phyloP scores from a whole-genome alignment of 169 alveolate species.

The Toxoplasma gondii region DNA sequence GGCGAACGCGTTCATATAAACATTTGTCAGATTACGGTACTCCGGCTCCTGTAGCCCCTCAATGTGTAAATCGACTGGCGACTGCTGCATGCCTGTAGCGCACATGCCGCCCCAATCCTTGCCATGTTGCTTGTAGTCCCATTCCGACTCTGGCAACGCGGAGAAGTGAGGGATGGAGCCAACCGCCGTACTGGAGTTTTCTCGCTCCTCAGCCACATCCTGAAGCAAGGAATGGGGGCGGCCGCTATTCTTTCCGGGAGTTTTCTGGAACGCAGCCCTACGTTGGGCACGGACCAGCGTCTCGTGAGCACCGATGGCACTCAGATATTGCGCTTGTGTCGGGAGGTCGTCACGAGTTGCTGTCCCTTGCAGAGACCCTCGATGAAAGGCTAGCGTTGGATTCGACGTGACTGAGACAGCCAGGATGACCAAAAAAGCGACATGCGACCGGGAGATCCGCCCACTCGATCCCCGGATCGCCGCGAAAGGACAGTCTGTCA shows the following conservation, averaged over 20 bases:
- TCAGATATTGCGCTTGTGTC: slow-evolving; percentile 1
- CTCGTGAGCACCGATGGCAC: neutral
- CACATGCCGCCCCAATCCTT: slow-evolving; percentile 84
- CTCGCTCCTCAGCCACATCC: slow-evolving; percentile 41
- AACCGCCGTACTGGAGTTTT: neutral
- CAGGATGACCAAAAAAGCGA: neutral
- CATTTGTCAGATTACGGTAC: slow-evolving; percentile 71
- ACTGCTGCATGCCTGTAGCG: slow-evolving; percentile 78
- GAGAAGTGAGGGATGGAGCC: slow-evolving; percentile 63
- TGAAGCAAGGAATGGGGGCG: slow-evolving; percentile 55
- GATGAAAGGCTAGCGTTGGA: neutral
- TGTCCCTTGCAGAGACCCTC: neutral
- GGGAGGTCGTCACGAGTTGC: neutral
- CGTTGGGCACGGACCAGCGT: neutral
- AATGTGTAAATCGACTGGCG: slow-evolving; percentile 84
- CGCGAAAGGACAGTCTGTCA: neutral
- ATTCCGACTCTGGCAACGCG: slow-evolving; percentile 45
- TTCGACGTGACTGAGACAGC: neutral
- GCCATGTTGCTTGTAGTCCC: slow-evolving; percentile 82
- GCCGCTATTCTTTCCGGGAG: slow-evolving; percentile 28
- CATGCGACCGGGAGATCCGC: neutral
- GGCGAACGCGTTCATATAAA: slow-evolving; percentile 75
- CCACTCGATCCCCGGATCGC: neutral
- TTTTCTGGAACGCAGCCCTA: neutral
- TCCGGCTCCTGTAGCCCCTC: slow-evolving; percentile 75